These are phyloP conservation scores for Tripidium arundinaceum DNA, from an alignment of 202 grass and related monocot species.

Conservation along the genomic window DNA sequence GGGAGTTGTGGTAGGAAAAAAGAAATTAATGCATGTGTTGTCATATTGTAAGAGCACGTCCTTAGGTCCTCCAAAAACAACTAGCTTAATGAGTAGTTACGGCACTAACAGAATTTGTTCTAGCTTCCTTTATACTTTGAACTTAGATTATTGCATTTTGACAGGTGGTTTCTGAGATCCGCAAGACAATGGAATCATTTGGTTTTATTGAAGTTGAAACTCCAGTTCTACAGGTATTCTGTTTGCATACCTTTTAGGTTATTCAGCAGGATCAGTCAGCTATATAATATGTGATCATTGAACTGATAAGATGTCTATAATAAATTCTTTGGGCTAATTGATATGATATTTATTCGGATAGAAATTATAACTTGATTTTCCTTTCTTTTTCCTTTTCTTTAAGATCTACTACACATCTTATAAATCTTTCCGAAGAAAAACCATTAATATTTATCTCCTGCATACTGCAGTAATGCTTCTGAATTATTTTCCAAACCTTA, in stretches of 20 bases:
- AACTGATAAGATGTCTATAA: not conserved
- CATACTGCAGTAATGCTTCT: not conserved
- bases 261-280: not conserved
- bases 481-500: not conserved
- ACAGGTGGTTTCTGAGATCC: constrained; percentile 93
- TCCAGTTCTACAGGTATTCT: constrained; percentile 87
- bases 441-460: not conserved
- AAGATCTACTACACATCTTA: not conserved
- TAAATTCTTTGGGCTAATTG: not conserved
- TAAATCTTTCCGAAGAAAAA: not conserved
- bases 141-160: constrained; percentile 22
- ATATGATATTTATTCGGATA: not conserved
- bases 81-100: constrained; percentile 8
- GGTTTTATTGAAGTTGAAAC: constrained; percentile 99
- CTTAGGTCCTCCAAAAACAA: constrained; percentile 1
- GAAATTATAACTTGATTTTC: not conserved
- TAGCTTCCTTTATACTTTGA: constrained; percentile 10
- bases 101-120: not conserved
- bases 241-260: constrained; percentile 22
- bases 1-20: not conserved
- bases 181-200: constrained; percentile 93
- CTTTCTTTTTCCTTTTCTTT: not conserved
- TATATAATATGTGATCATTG: not conserved
- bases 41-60: constrained; percentile 6
- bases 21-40: not conserved